A percentile compares a stretch with the other conserved stretches of the same genome.
Conservation (phyloP, 2,329 filamentous ascomycete genomes). For the Emmonsiellopsis sp. region DNA sequence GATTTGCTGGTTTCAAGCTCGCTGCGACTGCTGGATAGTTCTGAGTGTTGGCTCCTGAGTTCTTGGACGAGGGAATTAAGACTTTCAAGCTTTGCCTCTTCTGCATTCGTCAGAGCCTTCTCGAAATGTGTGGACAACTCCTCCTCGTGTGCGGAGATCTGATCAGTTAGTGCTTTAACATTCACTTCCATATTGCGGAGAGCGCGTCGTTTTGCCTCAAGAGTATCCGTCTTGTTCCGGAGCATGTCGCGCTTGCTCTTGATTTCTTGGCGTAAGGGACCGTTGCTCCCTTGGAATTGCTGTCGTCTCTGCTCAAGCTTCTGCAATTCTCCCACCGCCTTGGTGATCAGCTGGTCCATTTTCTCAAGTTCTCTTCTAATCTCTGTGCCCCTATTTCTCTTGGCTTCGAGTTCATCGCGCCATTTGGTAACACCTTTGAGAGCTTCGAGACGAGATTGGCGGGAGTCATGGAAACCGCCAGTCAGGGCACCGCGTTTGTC, state of each 20-base stretch:
- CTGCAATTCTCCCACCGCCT: constrained; percentile 71
- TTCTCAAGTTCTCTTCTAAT: constrained; percentile 63
- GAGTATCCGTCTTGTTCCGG: constrained; percentile 61
- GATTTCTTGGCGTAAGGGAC: constrained; percentile 68
- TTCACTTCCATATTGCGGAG: constrained; percentile 63
- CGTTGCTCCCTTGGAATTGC: constrained; percentile 73
- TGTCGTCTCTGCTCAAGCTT: constrained; percentile 71
- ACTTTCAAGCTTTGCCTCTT: constrained; percentile 70
- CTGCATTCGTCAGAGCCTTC: constrained; percentile 72
- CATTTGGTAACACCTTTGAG: constrained; percentile 67
- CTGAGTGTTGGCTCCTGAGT: constrained; percentile 66
- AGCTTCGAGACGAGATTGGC: constrained; percentile 77
- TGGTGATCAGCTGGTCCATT: constrained; percentile 82
- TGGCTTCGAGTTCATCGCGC: constrained; percentile 63
- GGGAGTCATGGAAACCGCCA: constrained; percentile 83
- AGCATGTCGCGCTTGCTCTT: constrained; percentile 65
- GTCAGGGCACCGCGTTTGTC: constrained; percentile 94
- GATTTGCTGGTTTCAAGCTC: constrained; percentile 74
- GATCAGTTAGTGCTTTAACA: constrained; percentile 66
- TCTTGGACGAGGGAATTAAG: constrained; percentile 62
- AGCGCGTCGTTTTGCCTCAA: constrained; percentile 60
- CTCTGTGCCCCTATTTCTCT: constrained; percentile 54
- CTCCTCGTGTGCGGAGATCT: constrained; percentile 65
- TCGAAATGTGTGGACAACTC: constrained; percentile 85
- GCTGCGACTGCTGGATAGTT: constrained; percentile 62